Percentiles rank a stretch among this genome's conserved stretches.
These are phyloP conservation scores for Neoscytalidium dimidiatum DNA, from an alignment of 2,329 filamentous ascomycete genomes.

Conservation along the genomic window DNA sequence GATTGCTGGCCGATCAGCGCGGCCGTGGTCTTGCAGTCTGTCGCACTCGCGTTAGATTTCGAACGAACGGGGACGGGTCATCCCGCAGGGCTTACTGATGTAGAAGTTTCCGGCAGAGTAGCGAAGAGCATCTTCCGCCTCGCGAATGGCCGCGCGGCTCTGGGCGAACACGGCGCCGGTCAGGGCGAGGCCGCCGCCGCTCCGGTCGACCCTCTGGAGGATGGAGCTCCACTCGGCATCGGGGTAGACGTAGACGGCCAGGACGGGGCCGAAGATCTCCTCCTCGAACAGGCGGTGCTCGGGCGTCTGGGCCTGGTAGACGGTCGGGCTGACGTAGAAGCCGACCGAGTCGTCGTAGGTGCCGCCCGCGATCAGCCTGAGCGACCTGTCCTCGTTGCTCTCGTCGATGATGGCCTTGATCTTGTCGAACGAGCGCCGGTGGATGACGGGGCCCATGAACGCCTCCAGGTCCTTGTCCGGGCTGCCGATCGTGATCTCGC, in stretches of 20 bases:
- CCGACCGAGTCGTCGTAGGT: constrained; percentile 76
- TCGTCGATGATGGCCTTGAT: constrained; percentile 74
- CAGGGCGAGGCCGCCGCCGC: constrained; percentile 73
- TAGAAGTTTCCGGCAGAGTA: constrained; percentile 83
- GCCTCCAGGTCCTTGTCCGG: constrained; percentile 67
- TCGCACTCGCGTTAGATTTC: not conserved
- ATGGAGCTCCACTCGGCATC: constrained; percentile 65
- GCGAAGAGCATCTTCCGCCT: constrained; percentile 69
- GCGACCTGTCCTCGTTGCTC: constrained; percentile 70
- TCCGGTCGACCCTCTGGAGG: constrained; percentile 64
- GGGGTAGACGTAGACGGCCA: constrained; percentile 76
- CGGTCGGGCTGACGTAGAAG: constrained; percentile 81
- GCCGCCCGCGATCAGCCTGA: constrained; percentile 74
- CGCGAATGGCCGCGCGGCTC: constrained; percentile 65
- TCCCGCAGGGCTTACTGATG: constrained; percentile 53
- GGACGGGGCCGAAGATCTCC: constrained; percentile 80
- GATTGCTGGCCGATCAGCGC: constrained; percentile 53
- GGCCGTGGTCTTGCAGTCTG: constrained; percentile 69
- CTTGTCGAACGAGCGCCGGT: constrained; percentile 78
- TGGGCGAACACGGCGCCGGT: constrained; percentile 75
- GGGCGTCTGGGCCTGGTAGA: constrained; percentile 74
- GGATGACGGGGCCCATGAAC: constrained; percentile 87
- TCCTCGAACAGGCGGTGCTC: constrained; percentile 72
- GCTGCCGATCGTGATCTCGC: constrained; percentile 69
- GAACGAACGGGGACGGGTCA: not conserved